Evolutionary conservation across 768 basidiomycete species (phyloP).

Genomic region (Auriculariales sp.): DNA sequence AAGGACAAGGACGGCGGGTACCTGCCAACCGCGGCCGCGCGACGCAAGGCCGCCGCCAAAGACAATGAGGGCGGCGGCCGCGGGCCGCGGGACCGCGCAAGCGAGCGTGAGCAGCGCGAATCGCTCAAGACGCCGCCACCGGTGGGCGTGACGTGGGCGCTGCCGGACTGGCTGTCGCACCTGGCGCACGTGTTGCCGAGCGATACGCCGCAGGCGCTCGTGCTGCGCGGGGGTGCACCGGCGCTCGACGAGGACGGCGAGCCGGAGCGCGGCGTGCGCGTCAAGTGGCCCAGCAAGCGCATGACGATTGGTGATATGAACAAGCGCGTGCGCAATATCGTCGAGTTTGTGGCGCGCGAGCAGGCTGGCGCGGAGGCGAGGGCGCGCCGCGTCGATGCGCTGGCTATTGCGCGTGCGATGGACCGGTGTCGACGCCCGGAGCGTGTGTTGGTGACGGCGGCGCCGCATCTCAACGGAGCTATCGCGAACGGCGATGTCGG

Average conservation of each 20-base stretch:
- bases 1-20: constrained; percentile 16
- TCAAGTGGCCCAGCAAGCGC: constrained; percentile 87
- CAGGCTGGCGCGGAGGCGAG: constrained; percentile 66
- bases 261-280: constrained; percentile 66
- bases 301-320: constrained; percentile 98
- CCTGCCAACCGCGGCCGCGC: constrained; percentile 15
- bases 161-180: constrained; percentile 87
- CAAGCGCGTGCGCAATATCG: constrained; percentile 76
- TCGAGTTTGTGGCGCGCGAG: constrained; percentile 89
- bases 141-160: constrained; percentile 71
- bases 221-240: constrained; percentile 37
- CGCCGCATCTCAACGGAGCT: neutral
- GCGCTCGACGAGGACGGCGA: constrained; percentile 28
- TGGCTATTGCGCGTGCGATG: constrained; percentile 21
- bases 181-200: constrained; percentile 73
- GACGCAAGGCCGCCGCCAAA: constrained; percentile 13
- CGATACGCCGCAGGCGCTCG: constrained; percentile 56
- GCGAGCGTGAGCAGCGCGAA: neutral
- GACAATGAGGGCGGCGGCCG: neutral
- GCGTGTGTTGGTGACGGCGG: neutral
- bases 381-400: constrained; percentile 47
- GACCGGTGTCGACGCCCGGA: neutral
- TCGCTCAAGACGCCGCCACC: constrained; percentile 68
- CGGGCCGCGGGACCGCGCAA: neutral
- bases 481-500: neutral